A percentile compares a stretch with the other conserved stretches of the same genome.
Conservation (phyloP, 2,329 filamentous ascomycete genomes). For the Exophiala aquamarina region DNA sequence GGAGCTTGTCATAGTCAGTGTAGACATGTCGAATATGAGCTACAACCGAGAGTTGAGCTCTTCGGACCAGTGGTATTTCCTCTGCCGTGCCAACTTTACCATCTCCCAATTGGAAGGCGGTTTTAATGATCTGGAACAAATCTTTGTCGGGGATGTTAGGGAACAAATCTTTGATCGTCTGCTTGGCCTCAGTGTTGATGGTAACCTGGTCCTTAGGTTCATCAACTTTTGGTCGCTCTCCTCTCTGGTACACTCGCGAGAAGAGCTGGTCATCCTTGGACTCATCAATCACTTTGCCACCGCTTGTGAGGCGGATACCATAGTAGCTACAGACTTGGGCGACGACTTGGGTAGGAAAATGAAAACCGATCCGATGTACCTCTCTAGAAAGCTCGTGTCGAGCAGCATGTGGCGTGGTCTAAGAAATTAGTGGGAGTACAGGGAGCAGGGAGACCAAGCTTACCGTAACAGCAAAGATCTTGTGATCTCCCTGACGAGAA, state of each 20-base stretch:
- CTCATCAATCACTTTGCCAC: conserved; percentile 45
- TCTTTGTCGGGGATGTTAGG: conserved; percentile 62
- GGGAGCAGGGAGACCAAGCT: conserved; percentile 31
- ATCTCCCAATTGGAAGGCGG: conserved; percentile 61
- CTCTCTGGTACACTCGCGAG: conserved; percentile 25
- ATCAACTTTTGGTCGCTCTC: conserved; percentile 15
- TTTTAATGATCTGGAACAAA: conserved; percentile 57
- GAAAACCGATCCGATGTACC: conserved; percentile 62
- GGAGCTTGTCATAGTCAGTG: conserved; percentile 61
- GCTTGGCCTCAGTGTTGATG: conserved; percentile 57
- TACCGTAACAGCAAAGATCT: conserved; percentile 62
- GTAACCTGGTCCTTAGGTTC: conserved; percentile 37
- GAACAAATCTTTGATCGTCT: conserved; percentile 62
- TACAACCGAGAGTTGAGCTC: conserved; percentile 61
- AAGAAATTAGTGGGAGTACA: conserved; percentile 13
- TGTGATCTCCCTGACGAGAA: conserved; percentile 54
- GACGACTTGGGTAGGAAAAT: conserved; percentile 62
- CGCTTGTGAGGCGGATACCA: conserved; percentile 46
- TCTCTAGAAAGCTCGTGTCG: conserved; percentile 58
- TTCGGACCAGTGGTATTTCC: conserved; percentile 54
- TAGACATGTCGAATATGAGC: conserved; percentile 63
- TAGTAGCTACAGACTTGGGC: conserved; percentile 54
- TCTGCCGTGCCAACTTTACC: conserved; percentile 58
- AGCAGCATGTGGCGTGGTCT: conserved; percentile 52
- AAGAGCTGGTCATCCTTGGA: conserved; percentile 25